Percentiles rank a stretch among this genome's conserved stretches.
Evolutionary conservation across 345 rosid species (phyloP).

Genomic region (Populus euphratica): DNA sequence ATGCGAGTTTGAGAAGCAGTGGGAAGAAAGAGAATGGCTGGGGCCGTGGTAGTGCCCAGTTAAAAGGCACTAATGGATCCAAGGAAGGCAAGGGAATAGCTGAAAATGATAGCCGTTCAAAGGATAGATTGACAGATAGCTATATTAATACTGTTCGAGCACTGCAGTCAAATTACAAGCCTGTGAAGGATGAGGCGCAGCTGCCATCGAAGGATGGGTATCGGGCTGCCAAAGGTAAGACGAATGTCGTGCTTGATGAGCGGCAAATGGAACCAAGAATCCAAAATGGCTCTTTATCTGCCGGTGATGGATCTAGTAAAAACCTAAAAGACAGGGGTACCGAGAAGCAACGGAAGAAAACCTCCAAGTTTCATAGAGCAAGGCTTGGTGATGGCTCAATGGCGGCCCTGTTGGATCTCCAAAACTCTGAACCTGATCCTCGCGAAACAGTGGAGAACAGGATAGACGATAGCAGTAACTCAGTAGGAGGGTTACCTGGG

Average conservation of each 20-base stretch:
- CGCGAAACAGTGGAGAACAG: slow-evolving; percentile 11
- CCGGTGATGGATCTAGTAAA: slow-evolving; percentile 30
- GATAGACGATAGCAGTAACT: slow-evolving; percentile 29
- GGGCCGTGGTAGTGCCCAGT: slow-evolving; percentile 14
- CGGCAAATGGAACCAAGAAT: slow-evolving; percentile 24
- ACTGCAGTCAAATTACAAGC: slow-evolving; percentile 47
- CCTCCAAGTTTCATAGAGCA: slow-evolving; percentile 66
- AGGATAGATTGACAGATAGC: slow-evolving; percentile 54
- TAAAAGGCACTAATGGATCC: slow-evolving; percentile 24
- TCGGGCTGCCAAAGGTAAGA: slow-evolving; percentile 50
- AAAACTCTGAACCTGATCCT: slow-evolving; percentile 36
- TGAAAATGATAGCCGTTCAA: slow-evolving; percentile 32
- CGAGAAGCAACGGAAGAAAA: slow-evolving; percentile 65
- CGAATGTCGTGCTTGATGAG: slow-evolving; percentile 32
- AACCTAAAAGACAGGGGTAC: slow-evolving; percentile 31
- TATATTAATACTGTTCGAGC: slow-evolving; percentile 53
- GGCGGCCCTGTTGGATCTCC: slow-evolving; percentile 53
- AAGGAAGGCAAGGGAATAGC: slow-evolving; percentile 41
- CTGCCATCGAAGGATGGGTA: slow-evolving; percentile 58
- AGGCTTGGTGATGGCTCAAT: slow-evolving; percentile 77
- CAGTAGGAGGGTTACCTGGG: slow-evolving; percentile 36
- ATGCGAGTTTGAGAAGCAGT: slow-evolving; percentile 37
- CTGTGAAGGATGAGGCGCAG: slow-evolving; percentile 51
- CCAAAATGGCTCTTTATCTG: slow-evolving; percentile 20
- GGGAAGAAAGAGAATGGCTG: slow-evolving; percentile 29